phyloP scores from a whole-genome alignment of 176 grass and related monocot species.

The Rhipidocladum racemiflorum region DNA sequence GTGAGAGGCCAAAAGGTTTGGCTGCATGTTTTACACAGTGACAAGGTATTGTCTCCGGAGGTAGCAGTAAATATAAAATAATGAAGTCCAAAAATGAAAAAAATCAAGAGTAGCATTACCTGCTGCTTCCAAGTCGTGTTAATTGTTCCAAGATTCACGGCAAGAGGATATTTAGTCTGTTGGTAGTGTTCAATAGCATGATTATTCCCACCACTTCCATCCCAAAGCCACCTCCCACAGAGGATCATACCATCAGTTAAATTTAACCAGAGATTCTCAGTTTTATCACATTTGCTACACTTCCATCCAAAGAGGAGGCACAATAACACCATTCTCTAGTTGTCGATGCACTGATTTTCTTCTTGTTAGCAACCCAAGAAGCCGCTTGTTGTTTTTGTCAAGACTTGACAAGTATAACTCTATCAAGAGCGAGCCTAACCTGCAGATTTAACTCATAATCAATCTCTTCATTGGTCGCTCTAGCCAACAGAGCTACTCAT shows the following conservation, averaged over 20 bases:
- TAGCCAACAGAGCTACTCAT: no score
- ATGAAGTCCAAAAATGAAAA: not conserved
- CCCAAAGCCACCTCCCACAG: slow-evolving; percentile 83
- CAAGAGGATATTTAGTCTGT: slow-evolving; percentile 88
- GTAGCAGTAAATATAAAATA: not conserved
- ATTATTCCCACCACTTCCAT: slow-evolving; percentile 93
- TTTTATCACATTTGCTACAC: slow-evolving; percentile 95
- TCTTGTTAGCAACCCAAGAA: slow-evolving; percentile 91
- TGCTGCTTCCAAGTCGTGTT: slow-evolving; percentile 81
- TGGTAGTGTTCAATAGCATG: slow-evolving; percentile 90
- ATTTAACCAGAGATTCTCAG: slow-evolving; percentile 97
- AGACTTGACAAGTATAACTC: slow-evolving; percentile 75
- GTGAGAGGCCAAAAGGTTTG: not conserved
- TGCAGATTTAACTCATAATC: slow-evolving; percentile 46
- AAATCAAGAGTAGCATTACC: slow-evolving; percentile 70
- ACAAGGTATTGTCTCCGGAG: not conserved
- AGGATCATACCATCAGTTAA: slow-evolving; percentile 92
- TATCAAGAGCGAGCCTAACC: slow-evolving; percentile 89
- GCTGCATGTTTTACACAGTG: not conserved
- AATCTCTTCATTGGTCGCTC: no score
- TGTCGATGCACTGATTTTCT: slow-evolving; percentile 76
- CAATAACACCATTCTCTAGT: slow-evolving; percentile 77
- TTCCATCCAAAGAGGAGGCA: slow-evolving; percentile 92
- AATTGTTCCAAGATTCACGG: slow-evolving; percentile 90
- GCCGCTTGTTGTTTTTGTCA: slow-evolving; percentile 76